phyloP scores from a whole-genome alignment of 805 yeast genomes.

The Komagataella ulmi region DNA sequence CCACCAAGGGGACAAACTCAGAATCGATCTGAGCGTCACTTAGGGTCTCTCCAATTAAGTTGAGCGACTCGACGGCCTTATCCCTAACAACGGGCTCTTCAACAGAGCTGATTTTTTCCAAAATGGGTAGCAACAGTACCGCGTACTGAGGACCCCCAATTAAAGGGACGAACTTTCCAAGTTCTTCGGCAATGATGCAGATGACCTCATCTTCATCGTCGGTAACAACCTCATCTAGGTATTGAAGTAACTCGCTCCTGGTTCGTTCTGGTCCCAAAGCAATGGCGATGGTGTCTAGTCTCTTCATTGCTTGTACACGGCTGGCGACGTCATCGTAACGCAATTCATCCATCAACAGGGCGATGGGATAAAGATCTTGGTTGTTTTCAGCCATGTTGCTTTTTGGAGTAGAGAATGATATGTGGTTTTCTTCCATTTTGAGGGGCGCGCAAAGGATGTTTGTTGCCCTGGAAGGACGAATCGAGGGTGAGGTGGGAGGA shows the following conservation, averaged over 20 bases:
- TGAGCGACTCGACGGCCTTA: slow-evolving; percentile 79
- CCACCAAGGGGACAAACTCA: slow-evolving; percentile 64
- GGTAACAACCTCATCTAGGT: slow-evolving; percentile 76
- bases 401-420: slow-evolving; percentile 1
- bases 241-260: slow-evolving; percentile 78
- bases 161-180: slow-evolving; percentile 77
- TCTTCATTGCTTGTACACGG: slow-evolving; percentile 88
- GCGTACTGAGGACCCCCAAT: slow-evolving; percentile 75
- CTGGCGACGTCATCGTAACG: slow-evolving; percentile 88
- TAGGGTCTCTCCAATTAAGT: slow-evolving; percentile 52
- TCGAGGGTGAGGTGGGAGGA: not conserved
- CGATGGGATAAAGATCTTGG: slow-evolving; percentile 79
- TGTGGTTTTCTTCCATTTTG: slow-evolving; percentile 6
- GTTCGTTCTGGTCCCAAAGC: slow-evolving; percentile 94
- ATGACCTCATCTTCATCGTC: slow-evolving; percentile 98
- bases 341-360: slow-evolving; percentile 91
- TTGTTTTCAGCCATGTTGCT: not conserved
- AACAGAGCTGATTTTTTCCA: slow-evolving; percentile 77
- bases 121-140: slow-evolving; percentile 45
- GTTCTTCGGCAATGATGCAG: slow-evolving; percentile 82
- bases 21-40: slow-evolving; percentile 48
- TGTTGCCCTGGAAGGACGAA: not conserved
- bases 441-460: not conserved
- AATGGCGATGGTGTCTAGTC: slow-evolving; percentile 84
- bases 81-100: slow-evolving; percentile 97